Evolutionary conservation across 1,284 basidiomycete species (phyloP).

Genomic region (Earliella scabrosa): DNA sequence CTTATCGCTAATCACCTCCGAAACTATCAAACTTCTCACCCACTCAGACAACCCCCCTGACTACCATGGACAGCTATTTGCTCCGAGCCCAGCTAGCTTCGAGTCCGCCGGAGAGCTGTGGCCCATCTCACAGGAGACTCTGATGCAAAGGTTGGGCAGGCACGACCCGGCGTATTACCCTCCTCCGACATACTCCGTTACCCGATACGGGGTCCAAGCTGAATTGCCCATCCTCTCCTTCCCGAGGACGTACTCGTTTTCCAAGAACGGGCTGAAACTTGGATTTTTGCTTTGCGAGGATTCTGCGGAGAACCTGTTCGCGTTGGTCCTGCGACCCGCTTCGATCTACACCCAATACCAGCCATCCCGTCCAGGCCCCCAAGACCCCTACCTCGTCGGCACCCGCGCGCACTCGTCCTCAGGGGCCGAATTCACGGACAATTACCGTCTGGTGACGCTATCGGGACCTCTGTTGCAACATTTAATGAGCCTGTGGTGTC

Average conservation of each 20-base stretch:
- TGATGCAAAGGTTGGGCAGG: neutral
- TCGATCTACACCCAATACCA: neutral
- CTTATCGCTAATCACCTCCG: neutral
- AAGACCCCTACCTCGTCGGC: neutral
- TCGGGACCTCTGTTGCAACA: neutral
- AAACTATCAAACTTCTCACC: neutral
- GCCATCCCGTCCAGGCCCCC: neutral
- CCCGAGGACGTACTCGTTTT: neutral
- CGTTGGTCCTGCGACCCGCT: neutral
- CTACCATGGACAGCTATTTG: neutral
- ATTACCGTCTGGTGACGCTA: neutral
- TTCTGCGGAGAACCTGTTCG: neutral
- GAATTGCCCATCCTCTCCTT: neutral
- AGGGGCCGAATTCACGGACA: neutral
- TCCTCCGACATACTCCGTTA: neutral
- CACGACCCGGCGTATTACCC: neutral
- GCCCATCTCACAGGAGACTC: neutral
- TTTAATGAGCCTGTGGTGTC: neutral
- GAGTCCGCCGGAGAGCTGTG: neutral
- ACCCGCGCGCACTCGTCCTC: neutral
- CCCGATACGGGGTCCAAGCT: neutral
- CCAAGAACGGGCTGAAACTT: neutral
- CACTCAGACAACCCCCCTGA: neutral
- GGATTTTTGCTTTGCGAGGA: slow-evolving; percentile 2
- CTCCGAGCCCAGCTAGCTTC: neutral